A percentile compares a stretch with the other conserved stretches of the same genome.
phyloP scores from a whole-genome alignment of 2,329 filamentous ascomycete genomes.

The Pyrenophora graminea region DNA sequence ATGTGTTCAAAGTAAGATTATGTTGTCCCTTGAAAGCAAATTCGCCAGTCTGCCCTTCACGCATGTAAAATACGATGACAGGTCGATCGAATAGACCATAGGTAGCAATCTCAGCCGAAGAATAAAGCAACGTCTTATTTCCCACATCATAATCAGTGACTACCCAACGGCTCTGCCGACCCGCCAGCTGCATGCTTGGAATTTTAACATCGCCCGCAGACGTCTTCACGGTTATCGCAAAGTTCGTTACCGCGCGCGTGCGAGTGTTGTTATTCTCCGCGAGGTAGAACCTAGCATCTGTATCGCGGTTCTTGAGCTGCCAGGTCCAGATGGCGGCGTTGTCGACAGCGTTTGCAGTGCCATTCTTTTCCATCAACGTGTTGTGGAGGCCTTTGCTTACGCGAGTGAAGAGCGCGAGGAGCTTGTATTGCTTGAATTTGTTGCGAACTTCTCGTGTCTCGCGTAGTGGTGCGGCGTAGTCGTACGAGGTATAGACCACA shows the following conservation, averaged over 20 bases:
- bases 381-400: slow-evolving; percentile 57
- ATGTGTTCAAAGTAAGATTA: slow-evolving; percentile 47
- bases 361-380: slow-evolving; percentile 60
- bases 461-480: slow-evolving; percentile 56
- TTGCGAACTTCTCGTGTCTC: slow-evolving; percentile 59
- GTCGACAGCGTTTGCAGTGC: slow-evolving; percentile 53
- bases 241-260: slow-evolving; percentile 52
- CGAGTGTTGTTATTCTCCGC: slow-evolving; percentile 54
- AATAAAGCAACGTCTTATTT: slow-evolving; percentile 54
- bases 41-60: slow-evolving; percentile 54
- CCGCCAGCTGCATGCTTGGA: slow-evolving; percentile 55
- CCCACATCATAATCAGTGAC: slow-evolving; percentile 59
- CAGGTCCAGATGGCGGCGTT: slow-evolving; percentile 54
- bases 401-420: slow-evolving; percentile 59
- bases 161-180: slow-evolving; percentile 59
- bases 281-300: slow-evolving; percentile 56
- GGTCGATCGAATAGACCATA: slow-evolving; percentile 55
- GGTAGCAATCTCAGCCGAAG: slow-evolving; percentile 56
- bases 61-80: slow-evolving; percentile 57
- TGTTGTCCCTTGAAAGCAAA: slow-evolving; percentile 55
- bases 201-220: slow-evolving; percentile 51
- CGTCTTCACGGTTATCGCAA: slow-evolving; percentile 55
- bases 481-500: slow-evolving; percentile 54
- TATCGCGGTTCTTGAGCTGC: slow-evolving; percentile 58
- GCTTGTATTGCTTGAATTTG: slow-evolving; percentile 60